Base-by-base conservation (phyloP, 345 rosid genomes). In the Salix koriyanagi region DNA sequence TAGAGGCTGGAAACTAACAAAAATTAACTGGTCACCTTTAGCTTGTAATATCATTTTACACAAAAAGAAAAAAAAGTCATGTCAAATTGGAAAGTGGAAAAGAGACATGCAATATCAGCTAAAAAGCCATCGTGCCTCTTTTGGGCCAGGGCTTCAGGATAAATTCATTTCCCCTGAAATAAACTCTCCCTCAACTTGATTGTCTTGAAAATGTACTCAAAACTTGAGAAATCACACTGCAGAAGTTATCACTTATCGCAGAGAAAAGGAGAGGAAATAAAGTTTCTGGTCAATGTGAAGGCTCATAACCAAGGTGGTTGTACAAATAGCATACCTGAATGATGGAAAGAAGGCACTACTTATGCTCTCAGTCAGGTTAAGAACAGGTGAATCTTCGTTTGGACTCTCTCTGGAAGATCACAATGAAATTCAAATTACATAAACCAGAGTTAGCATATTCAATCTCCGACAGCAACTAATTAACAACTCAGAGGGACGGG, bases 291-390 rank as follows among this genome's bases (percentile, higher is more conserved):
- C 32, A 46, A 8, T 5, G 2, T 62, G 21, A 75, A 48, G 19
- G 9, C 65, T 4, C 52, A 41, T 60, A 28, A 56, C 18, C 65
- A 50, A 56, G 56, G 9, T 34, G 16, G 13, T 23, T 19, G 23
- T 23, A 10, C 13, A 60, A 61, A 66, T 14, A 14, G 34, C 58
- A 44, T 82, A 92, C 99, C 97, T 93, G 90, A 96, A 96, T 69
- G 83, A 83, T 32, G 98, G 99, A 79, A 70, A 83, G 86, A 84
- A 91, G 61, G 91, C 91, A 67, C 99, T 93, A 73, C 94, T 89
- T 77, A 89, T 82, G 89, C 90, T 84, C 74, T 92, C 84, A 19
- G 97, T 92, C 75, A 96, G 77, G 69, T 86, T 92, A 76, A 83
- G 73, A 39, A 79, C 60, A 28, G 81, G 62, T 7, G 84, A 66